A percentile compares a stretch with the other conserved stretches of the same genome.
phyloP scores from a whole-genome alignment of 768 basidiomycete genomes.

The Strobilomyces dryophilus region DNA sequence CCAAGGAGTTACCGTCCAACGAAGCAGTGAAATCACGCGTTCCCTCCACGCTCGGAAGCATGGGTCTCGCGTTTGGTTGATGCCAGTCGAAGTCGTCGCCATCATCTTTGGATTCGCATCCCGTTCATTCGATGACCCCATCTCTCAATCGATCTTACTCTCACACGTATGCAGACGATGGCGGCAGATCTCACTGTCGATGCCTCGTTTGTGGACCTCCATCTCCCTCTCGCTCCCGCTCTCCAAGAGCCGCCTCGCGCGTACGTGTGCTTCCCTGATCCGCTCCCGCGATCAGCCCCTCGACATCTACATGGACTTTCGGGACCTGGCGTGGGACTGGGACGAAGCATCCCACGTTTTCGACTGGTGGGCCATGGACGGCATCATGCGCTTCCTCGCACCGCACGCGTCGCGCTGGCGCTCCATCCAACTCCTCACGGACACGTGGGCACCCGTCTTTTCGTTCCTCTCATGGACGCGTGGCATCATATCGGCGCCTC shows the following conservation, averaged over 20 bases:
- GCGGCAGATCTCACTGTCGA: constrained; percentile 28
- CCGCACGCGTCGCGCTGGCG: constrained; percentile 46
- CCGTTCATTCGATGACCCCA: constrained; percentile 6
- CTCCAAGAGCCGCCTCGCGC: constrained; percentile 34
- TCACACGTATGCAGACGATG: constrained; percentile 43
- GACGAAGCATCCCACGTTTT: constrained; percentile 43
- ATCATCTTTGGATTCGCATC: constrained; percentile 33
- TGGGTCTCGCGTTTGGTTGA: not conserved
- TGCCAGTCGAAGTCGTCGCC: constrained; percentile 37
- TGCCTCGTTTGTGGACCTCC: constrained; percentile 47
- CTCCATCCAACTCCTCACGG: constrained; percentile 46
- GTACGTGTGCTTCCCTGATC: constrained; percentile 35
- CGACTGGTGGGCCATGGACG: constrained; percentile 39
- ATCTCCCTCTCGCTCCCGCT: constrained; percentile 45
- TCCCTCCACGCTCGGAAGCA: not conserved
- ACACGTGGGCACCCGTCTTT: constrained; percentile 59
- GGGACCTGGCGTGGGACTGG: constrained; percentile 57
- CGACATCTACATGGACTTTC: constrained; percentile 52
- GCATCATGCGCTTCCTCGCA: constrained; percentile 41
- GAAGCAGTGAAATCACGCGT: not conserved
- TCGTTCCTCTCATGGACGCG: constrained; percentile 46
- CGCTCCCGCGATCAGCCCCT: constrained; percentile 47
- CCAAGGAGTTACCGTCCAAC: not conserved
- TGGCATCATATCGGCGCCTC: constrained; percentile 30
- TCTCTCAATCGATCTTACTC: constrained; percentile 31